Evolutionary conservation across 2,329 filamentous ascomycete species (phyloP), one percentile per base, ranked within the genome.

Genomic region (Talaromyces verruculosus): DNA sequence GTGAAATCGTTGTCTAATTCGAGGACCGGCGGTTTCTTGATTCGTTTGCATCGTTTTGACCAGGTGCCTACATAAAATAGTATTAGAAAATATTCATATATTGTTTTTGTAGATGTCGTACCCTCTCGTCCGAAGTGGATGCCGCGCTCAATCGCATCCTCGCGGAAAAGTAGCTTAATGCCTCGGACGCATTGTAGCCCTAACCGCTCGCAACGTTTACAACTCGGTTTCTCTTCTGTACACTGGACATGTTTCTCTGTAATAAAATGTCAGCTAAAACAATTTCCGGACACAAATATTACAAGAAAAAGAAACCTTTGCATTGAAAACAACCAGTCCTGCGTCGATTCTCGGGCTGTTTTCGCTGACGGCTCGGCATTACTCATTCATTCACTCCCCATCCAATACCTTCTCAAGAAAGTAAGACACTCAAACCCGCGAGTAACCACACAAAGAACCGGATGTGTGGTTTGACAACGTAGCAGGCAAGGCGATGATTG

Each of bases 101-200:
- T 35, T 53, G 7, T 19, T 28, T 25, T 11, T 25, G 65, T 19
- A 51, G 17, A 19, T 19, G 22, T 15, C 57, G 43, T 65, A 72
- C 72, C 71, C 68, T 73, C 68, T 25, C 72, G 67, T 11, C 71
- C 69, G 67, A 72, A 71, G 37, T 67, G 67, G 49, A 74, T 69
- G 15, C 71, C 70, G n/a, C 72, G 68, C 66, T 75, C 73, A n/a
- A 71, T 57, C 1, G 74, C 74, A 69, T 76, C 74, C 39, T 75
- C 73, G 58, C 71, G 70, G 66, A 72, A 75, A 25, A 75, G 68
- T 33, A 76, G 63, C 49, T 69, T 72, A 45, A 76, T 65, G 51
- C 73, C 67, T 51, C 69, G 69, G 43, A 67, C 62, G 37, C 74
- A 76, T 6, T 67, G 35, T 10, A 75, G 61, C 13, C 67, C 66